Base-by-base conservation (phyloP, 768 basidiomycete genomes). In the Termitomyces sp. region DNA sequence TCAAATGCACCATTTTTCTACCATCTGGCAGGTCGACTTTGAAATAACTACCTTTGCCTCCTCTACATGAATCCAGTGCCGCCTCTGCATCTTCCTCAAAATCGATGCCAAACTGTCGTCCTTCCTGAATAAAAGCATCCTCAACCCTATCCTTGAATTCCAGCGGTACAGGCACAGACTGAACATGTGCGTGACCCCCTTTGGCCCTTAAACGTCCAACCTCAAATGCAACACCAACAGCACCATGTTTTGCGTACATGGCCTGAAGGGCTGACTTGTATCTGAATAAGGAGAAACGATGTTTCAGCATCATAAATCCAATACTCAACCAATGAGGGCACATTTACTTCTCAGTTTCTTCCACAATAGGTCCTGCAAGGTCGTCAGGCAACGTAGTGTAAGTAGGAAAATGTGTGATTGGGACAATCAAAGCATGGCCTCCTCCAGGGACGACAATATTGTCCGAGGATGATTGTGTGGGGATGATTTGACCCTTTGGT, bases 181-280 rank as follows among this genome's bases (percentile, higher is more conserved):
- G 97, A 8, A 97, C 77, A 71, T 98, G 96, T 15, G 94, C 94
- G 66, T 99, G 97, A 0, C 94, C 96, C 10, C 94, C 95, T 71
- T 90, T 90, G 2, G 87, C 83, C 56, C 83, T 83, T 44, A 94
- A 70, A 8, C 95, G 82, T 13, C 88, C 92, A 22, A 98, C 86
- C 73, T 98, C 97, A 65, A 95, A 98, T 39, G 84, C 78, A 28
- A 98, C 87, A 22, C 89, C 78, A 2, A 79, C 83, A 8, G 83
- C 80, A 36, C 77, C 80, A 68, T 89, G 80, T 64, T 85, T 84
- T 6, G 82, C 86, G 64, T 87, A 98, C 69, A 92, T 79, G 4
- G 78, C 73, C 52, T 78, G 78, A 15, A 98, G 77, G 24, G 91
- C 87, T 0, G 80, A 72, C 67, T 96, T 96, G 74, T 90, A 94